These are phyloP conservation scores for Candida sakaeoensis DNA, from an alignment of 805 yeast genomes.

Conservation along the genomic window DNA sequence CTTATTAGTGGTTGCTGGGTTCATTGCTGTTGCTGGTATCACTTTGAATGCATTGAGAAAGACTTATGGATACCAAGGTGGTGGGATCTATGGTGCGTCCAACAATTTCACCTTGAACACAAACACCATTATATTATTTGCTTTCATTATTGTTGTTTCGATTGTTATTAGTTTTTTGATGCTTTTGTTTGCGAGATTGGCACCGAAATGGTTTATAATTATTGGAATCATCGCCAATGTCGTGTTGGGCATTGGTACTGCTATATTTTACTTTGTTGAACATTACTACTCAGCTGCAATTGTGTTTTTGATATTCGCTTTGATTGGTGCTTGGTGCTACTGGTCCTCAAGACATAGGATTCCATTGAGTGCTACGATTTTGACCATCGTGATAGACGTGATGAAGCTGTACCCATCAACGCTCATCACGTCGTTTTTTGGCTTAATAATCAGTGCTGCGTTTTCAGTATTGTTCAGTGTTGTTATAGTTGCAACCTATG, in stretches of 20 bases:
- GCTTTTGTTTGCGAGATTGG: conserved; percentile 56
- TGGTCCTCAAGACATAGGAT: conserved; percentile 70
- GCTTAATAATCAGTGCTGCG: conserved; percentile 55
- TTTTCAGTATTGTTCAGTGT: conserved; percentile 65
- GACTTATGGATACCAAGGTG: conserved; percentile 54
- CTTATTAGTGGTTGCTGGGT: conserved; percentile 51
- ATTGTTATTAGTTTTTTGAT: conserved; percentile 56
- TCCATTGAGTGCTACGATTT: conserved; percentile 68
- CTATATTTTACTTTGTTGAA: conserved; percentile 66
- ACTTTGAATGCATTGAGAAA: conserved; percentile 61
- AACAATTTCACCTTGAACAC: conserved; percentile 67
- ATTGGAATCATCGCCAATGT: conserved; percentile 67
- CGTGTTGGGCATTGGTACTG: conserved; percentile 67
- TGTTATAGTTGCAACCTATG: conserved; percentile 71
- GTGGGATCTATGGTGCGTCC: conserved; percentile 53
- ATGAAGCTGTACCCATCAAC: conserved; percentile 72
- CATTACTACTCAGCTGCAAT: conserved; percentile 78
- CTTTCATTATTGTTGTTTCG: conserved; percentile 59
- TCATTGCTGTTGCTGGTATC: conserved; percentile 65
- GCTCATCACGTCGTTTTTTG: conserved; percentile 55
- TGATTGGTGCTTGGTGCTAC: conserved; percentile 63
- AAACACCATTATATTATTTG: conserved; percentile 67
- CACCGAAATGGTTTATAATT: conserved; percentile 65
- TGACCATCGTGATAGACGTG: conserved; percentile 72
- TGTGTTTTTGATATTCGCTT: conserved; percentile 64